Evolutionary conservation across 495 filamentous ascomycete genomes (phyloP).

Genomic region (Alectoria sarmentosa): DNA sequence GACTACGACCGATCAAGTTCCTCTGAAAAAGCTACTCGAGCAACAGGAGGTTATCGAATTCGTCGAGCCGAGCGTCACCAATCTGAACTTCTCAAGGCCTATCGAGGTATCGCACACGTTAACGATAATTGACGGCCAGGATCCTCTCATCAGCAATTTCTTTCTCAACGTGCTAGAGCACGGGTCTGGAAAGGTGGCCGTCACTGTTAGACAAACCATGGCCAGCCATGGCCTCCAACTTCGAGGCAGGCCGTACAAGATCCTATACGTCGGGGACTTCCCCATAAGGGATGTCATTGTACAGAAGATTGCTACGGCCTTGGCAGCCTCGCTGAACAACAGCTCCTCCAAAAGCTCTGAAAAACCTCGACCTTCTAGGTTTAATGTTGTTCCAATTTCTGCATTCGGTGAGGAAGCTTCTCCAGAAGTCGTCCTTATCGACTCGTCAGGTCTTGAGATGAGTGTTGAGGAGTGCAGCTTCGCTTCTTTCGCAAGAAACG

Average conservation of each 20-base stretch:
- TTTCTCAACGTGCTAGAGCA: not conserved
- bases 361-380: slow-evolving; percentile 49
- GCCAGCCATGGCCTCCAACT: slow-evolving; percentile 54
- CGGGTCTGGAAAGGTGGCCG: slow-evolving; percentile 38
- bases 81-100: slow-evolving; percentile 12
- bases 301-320: slow-evolving; percentile 65
- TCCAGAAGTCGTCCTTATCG: slow-evolving; percentile 65
- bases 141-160: not conserved
- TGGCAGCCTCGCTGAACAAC: slow-evolving; percentile 42
- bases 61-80: slow-evolving; percentile 17
- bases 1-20: not conserved
- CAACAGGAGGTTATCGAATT: slow-evolving; percentile 16
- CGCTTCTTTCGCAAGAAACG: slow-evolving; percentile 41
- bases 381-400: slow-evolving; percentile 67
- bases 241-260: slow-evolving; percentile 53
- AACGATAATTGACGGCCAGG: slow-evolving; percentile 6
- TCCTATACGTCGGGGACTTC: slow-evolving; percentile 61
- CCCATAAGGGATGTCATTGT: slow-evolving; percentile 60
- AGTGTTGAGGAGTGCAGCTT: slow-evolving; percentile 64
- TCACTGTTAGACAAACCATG: slow-evolving; percentile 67
- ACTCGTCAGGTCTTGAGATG: slow-evolving; percentile 58
- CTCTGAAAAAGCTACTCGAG: not conserved
- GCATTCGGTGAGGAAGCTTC: slow-evolving; percentile 54
- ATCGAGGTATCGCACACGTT: slow-evolving; percentile 18
- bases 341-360: slow-evolving; percentile 39